Base-by-base conservation (phyloP, 805 yeast genomes). In the Osmozyma mogii region DNA sequence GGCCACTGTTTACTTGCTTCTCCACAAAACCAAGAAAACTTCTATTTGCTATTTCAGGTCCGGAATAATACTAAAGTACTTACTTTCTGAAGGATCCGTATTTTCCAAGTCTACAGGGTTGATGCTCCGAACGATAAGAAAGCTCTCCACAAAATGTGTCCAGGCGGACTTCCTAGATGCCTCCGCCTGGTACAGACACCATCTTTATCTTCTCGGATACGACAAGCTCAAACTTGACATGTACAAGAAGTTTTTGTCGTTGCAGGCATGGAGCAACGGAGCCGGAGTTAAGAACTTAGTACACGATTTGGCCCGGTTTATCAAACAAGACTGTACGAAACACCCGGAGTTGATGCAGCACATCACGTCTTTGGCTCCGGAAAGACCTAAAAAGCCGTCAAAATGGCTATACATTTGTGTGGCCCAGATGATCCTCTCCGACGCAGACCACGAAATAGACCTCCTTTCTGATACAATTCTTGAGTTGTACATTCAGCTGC, bases 201-300 rank as follows among this genome's bases (percentile, higher is more conserved):
- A 60, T 35, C 41, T 59, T n/a, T 52, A 48, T 31, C 41, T 45
- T 25, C 34, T 58, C 9, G 68, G 68, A 5, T 46, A 48, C 21
- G 65, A 61, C 29, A 45, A 53, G 17, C 38, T 61, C 23, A 40
- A 56, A 21, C 45, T 61, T 8, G 49, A 49, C 25, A 41, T 56
- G 4, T 61, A 61, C 41, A 52, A 52, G 33, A 52, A 50, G 35
- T 47, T 61, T 21, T 45, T 50, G 21, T 44, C 49, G 16, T 36
- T 49, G 12, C 30, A 56, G 8, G 41, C 46, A 7, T 37, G 45
- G 15, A 53, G 49, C 4, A 58, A 62, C 5, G 63, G 64, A 0
- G 56, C 61, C 3, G 30, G 47, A 3, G 39, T 59, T 26, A 60
- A 60, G 40, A 43, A 44, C 13, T 38, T 56, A 10, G 65, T 60